Conservation (phyloP, 352 stramenopile genomes). For the Plasmopara muralis region DNA sequence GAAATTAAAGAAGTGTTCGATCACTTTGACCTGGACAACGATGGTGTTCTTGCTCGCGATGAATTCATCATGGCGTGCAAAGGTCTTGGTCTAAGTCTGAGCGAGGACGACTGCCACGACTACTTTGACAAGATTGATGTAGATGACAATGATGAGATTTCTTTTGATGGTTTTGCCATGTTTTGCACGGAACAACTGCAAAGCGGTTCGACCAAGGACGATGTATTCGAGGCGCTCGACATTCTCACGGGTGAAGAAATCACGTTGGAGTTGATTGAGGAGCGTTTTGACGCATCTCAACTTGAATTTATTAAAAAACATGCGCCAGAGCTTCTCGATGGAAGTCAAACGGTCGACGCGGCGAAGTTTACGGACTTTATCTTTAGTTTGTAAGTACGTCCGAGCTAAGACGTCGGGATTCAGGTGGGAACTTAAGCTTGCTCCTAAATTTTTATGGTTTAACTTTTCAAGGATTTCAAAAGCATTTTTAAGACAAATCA, state of each 20-base stretch:
- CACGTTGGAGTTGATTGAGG: conserved; percentile 68
- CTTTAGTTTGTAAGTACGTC: conserved; percentile 55
- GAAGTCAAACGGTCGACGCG: conserved; percentile 57
- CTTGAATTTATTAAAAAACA: conserved; percentile 82
- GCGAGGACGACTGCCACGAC: conserved; percentile 84
- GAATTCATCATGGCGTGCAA: conserved; percentile 91
- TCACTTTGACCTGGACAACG: conserved; percentile 86
- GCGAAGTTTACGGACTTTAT: conserved; percentile 76
- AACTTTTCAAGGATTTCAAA: conserved; percentile 29
- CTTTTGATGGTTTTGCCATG: conserved; percentile 75
- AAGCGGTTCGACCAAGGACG: conserved; percentile 73
- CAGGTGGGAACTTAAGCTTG: conserved; percentile 4
- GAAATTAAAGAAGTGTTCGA: conserved; percentile 89
- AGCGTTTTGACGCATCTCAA: conserved; percentile 70
- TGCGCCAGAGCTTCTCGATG: conserved; percentile 39
- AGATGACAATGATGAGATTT: conserved; percentile 80
- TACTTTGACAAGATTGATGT: conserved; percentile 84
- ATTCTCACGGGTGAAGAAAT: conserved; percentile 68
- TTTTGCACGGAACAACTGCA: conserved; percentile 88
- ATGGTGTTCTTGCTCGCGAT: conserved; percentile 76
- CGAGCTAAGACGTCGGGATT: neutral
- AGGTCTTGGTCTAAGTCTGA: conserved; percentile 77
- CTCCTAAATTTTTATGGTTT: conserved; percentile 21
- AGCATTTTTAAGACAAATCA: conserved; percentile 42
- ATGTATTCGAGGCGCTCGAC: conserved; percentile 78